Conservation (phyloP, 2,329 filamentous ascomycete genomes). For the Myriangium duriaei region DNA sequence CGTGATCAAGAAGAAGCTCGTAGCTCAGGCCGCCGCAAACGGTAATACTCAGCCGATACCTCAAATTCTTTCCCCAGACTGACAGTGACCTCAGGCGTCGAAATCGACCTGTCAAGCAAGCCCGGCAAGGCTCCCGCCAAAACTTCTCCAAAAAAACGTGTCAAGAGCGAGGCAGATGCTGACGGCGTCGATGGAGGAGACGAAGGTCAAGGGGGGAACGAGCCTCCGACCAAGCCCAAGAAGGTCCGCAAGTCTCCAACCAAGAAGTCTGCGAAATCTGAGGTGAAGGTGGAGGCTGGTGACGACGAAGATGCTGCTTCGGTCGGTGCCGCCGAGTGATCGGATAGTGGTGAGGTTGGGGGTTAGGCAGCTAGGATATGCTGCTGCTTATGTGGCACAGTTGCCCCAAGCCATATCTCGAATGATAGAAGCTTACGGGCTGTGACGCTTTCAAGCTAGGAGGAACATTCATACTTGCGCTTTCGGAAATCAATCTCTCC, state of each 20-base stretch:
- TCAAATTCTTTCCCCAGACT: too few relatives aligned
- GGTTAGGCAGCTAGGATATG: too few relatives aligned
- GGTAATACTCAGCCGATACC: too few relatives aligned
- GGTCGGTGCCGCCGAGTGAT: not conserved
- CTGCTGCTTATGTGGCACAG: too few relatives aligned
- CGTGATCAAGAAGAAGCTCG: slow-evolving; percentile 24
- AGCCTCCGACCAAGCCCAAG: slow-evolving; percentile 9
- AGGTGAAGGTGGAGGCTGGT: slow-evolving; percentile 8
- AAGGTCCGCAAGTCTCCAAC: slow-evolving; percentile 16
- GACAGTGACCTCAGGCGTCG: not conserved
- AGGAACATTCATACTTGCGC: too few relatives aligned
- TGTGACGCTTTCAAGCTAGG: too few relatives aligned
- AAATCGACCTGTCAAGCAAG: not conserved
- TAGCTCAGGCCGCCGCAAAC: slow-evolving; percentile 13
- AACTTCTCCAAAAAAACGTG: slow-evolving; percentile 10
- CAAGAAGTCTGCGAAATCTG: slow-evolving; percentile 14
- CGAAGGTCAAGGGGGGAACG: slow-evolving; percentile 12
- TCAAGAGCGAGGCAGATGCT: slow-evolving; percentile 2
- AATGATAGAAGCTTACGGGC: too few relatives aligned
- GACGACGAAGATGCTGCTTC: slow-evolving; percentile 8
- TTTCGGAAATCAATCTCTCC: slow-evolving; percentile 36
- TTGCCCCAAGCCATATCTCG: too few relatives aligned
- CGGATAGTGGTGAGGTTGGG: too few relatives aligned
- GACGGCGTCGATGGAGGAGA: slow-evolving; percentile 17
- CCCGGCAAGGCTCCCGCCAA: slow-evolving; percentile 1